Base-by-base conservation (phyloP, 805 yeast species). In the Candida silvicultrix region DNA sequence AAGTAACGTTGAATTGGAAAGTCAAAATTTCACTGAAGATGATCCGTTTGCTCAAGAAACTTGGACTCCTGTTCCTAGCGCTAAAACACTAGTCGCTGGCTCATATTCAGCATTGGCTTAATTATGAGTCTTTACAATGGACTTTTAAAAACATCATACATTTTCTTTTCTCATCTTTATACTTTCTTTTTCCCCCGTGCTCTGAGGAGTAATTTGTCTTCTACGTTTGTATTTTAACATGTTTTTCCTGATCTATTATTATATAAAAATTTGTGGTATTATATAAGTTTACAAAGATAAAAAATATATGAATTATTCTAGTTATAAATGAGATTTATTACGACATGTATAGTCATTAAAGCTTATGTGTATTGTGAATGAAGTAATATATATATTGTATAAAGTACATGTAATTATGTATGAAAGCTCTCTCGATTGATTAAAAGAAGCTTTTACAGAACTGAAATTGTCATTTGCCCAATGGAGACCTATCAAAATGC, bases 1-100 rank as follows among this genome's bases (percentile, higher is more conserved):
- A 19, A 64, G 74, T 35, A 67, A 70, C 31, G 59, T 75, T 35
- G 61, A 68, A 25, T 62, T 81, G 40, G 45, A 54, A n/a, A 51
- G 59, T 25, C 69, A 67, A 51, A 64, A 65, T 42, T 52, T 58
- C 28, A 64, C 62, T 44, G 70, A 63, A 31, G 63, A 62, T 42
- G 66, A 69, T 53, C 73, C 73, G 43, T 69, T 68, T 48, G 68
- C 65, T 10, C 58, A 57, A 43, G 66, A 63, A 7, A 51, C 59
- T 4, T 69, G 74, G 74, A 52, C 45, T 1, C 49, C 48, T 3
- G 67, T 66, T 14, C 57, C 63, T 23, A 60, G 66, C 28, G 57
- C 57, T 22, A 64, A 59, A 38, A 64, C 71, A 0, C 48, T 68
- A 28, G 63, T 64, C 37, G 64, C 72, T 18, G 74, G 74, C 23